Percentiles rank a stretch among this genome's conserved stretches.
These are phyloP conservation scores for Fraxinus ornus DNA, from an alignment of 305 asterid genomes.

Conservation along the genomic window DNA sequence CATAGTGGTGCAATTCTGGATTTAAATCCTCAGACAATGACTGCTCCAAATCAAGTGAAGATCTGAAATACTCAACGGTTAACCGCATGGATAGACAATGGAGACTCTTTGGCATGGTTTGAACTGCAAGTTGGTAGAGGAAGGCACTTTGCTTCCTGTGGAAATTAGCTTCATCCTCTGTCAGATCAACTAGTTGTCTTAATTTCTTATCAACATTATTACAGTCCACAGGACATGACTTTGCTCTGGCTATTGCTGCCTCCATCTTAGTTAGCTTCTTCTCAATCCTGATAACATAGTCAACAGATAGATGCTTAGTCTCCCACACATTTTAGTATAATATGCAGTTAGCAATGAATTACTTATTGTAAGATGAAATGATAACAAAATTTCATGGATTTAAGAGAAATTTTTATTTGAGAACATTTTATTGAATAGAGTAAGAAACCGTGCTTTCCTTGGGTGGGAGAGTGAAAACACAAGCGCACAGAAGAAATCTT, in stretches of 20 bases:
- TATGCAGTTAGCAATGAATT: not conserved
- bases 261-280: conserved; percentile 71
- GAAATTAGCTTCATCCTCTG: conserved; percentile 94
- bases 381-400: not conserved
- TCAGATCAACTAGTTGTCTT: conserved; percentile 88
- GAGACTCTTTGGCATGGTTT: conserved; percentile 95
- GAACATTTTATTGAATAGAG: not conserved
- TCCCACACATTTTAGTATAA: conserved; percentile 9
- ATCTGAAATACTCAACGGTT: conserved; percentile 85
- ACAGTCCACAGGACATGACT: conserved; percentile 77
- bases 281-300: conserved; percentile 50
- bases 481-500: not conserved
- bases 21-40: conserved; percentile 49
- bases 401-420: not conserved
- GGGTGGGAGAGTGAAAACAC: conserved; percentile 1
- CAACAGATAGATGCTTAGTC: conserved; percentile 27
- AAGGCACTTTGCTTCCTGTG: conserved; percentile 98
- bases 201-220: conserved; percentile 93
- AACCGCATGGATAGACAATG: conserved; percentile 92
- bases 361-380: not conserved
- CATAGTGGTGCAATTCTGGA: conserved; percentile 75
- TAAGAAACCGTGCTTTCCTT: not conserved
- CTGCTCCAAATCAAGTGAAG: conserved; percentile 56
- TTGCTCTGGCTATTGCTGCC: conserved; percentile 65
- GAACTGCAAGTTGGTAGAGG: conserved; percentile 96